Percentiles rank a stretch among this genome's conserved stretches.
phyloP scores from a whole-genome alignment of 2,329 filamentous ascomycete genomes.

The Penicillium sp. region DNA sequence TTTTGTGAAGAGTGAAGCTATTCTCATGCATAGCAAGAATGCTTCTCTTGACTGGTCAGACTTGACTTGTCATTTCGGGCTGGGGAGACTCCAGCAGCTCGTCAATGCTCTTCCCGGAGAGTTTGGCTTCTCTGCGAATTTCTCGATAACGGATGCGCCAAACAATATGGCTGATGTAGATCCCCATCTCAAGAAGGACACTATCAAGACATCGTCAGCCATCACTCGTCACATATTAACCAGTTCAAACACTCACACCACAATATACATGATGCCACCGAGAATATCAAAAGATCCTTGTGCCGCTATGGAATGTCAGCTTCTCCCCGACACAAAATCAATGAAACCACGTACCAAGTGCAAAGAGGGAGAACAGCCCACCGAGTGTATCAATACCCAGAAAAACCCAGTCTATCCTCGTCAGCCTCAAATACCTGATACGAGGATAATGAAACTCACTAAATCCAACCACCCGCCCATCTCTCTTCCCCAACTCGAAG shows the following conservation, averaged over 20 bases:
- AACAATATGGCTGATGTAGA: conserved; percentile 54
- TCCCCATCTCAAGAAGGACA: conserved; percentile 54
- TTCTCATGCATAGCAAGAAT: too few species aligned
- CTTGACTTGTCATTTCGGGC: not conserved
- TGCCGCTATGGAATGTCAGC: conserved; percentile 42
- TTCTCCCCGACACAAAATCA: not conserved
- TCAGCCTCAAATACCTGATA: not conserved
- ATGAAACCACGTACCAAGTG: conserved; percentile 45
- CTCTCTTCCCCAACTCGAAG: conserved; percentile 56
- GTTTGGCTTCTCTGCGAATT: conserved; percentile 49
- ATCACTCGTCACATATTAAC: too few species aligned
- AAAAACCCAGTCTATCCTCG: conserved; percentile 48
- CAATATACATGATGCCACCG: conserved; percentile 55
- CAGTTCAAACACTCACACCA: conserved; percentile 52
- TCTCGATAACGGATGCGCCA: conserved; percentile 54
- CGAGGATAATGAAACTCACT: conserved; percentile 36
- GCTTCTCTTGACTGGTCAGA: too few species aligned
- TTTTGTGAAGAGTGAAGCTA: conserved; percentile 4
- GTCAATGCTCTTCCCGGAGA: conserved; percentile 51
- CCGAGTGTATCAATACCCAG: conserved; percentile 56
- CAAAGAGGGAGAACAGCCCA: conserved; percentile 59
- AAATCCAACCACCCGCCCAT: conserved; percentile 57
- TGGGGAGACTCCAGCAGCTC: conserved; percentile 37
- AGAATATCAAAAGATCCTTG: conserved; percentile 58
- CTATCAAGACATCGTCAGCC: too few species aligned